A percentile compares a stretch with the other conserved stretches of the same genome.
phyloP scores from a whole-genome alignment of 164 flowering plant species.

The Liquidambar formosana region DNA sequence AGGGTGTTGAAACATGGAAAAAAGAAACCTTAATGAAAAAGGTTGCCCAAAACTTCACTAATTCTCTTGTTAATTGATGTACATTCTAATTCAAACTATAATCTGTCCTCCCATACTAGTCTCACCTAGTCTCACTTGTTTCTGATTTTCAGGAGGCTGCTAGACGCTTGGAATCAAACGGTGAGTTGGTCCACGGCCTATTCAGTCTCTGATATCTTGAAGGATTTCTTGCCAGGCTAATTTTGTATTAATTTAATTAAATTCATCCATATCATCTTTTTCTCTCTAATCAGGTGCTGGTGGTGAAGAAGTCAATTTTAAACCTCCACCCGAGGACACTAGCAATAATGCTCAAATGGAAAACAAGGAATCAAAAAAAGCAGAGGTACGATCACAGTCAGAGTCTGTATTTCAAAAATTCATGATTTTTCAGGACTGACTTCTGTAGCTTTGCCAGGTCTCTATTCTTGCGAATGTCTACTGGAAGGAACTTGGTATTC shows the following conservation, averaged over 20 bases:
- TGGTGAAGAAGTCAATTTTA: constrained; percentile 51
- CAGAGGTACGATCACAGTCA: constrained; percentile 28
- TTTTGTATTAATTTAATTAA: neutral
- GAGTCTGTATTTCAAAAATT: too few species aligned
- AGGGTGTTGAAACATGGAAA: constrained; percentile 79
- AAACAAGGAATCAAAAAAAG: constrained; percentile 23
- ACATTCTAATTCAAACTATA: too few species aligned
- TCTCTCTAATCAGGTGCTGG: constrained; percentile 24
- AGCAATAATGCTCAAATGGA: constrained; percentile 21
- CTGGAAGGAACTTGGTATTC: constrained; percentile 28
- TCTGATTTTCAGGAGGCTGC: constrained; percentile 58
- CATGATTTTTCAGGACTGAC: too few species aligned
- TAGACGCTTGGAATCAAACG: constrained; percentile 40
- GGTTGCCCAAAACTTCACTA: constrained; percentile 25
- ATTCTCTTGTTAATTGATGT: neutral
- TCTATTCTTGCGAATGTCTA: constrained; percentile 17
- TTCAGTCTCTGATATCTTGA: neutral
- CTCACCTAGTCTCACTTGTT: constrained; percentile 6
- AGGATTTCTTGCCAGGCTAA: neutral
- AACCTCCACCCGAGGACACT: constrained; percentile 57
- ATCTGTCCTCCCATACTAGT: neutral
- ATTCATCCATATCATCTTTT: neutral
- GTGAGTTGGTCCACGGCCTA: constrained; percentile 27
- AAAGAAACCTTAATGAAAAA: constrained; percentile 66
- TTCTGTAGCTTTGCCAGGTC: constrained; percentile 6